These are phyloP conservation scores for Chlamydomonas applanata DNA, from an alignment of 139 green algal species.

Conservation along the genomic window DNA sequence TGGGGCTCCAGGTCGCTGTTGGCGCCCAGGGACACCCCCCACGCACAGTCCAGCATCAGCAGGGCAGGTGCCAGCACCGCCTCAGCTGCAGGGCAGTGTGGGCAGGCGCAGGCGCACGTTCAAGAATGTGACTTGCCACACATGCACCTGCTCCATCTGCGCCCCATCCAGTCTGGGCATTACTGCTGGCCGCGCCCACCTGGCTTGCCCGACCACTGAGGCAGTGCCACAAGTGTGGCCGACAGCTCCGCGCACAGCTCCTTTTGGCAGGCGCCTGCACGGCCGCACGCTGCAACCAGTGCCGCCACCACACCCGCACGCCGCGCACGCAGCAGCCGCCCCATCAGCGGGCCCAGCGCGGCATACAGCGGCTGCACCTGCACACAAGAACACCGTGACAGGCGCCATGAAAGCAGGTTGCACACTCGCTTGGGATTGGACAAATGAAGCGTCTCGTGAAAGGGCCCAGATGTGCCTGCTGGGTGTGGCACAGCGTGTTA, in stretches of 20 bases:
- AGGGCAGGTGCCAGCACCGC: slow-evolving; percentile 38
- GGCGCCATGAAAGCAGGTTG: too few species aligned
- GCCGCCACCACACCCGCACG: slow-evolving; percentile 70
- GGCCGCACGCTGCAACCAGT: slow-evolving; percentile 55
- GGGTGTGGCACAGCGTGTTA: too few species aligned
- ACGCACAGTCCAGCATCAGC: slow-evolving; percentile 49
- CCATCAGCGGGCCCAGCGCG: slow-evolving; percentile 45
- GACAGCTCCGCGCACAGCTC: slow-evolving; percentile 50
- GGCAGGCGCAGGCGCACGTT: too few species aligned
- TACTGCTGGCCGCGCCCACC: too few species aligned
- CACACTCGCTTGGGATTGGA: too few species aligned
- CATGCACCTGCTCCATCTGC: too few species aligned
- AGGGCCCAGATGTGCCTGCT: too few species aligned
- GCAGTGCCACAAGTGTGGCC: slow-evolving; percentile 36
- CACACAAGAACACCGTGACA: too few species aligned
- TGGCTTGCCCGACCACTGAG: slow-evolving; percentile 25
- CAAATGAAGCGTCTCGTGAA: too few species aligned
- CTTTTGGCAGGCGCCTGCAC: slow-evolving; percentile 38
- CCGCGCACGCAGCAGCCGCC: slow-evolving; percentile 55
- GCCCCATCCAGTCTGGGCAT: too few species aligned
- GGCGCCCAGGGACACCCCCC: background rate
- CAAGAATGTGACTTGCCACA: too few species aligned
- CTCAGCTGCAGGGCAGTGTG: slow-evolving; percentile 21
- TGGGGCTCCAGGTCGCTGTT: background rate
- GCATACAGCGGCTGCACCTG: slow-evolving; percentile 57